Evolutionary conservation across 805 yeast species (phyloP), one percentile per base, ranked within the genome.

Genomic region (Ogataea ganodermae): DNA sequence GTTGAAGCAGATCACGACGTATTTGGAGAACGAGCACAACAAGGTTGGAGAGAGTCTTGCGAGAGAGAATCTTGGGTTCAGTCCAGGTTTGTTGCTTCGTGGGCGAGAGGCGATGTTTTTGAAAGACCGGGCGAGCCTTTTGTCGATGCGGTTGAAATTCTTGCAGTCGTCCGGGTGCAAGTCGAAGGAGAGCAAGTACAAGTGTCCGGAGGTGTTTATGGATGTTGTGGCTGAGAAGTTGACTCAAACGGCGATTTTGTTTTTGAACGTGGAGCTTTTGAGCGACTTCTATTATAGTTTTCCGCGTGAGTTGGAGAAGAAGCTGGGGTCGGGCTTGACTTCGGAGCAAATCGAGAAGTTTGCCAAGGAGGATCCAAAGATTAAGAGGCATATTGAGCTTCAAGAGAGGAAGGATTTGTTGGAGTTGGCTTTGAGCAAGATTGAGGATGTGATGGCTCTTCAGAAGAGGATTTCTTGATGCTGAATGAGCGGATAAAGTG

Each of bases 221-320:
- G 96, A 89, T 62, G 96, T 89, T 2, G 96, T 94, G 3, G 85
- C 94, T 43, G 91, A 89, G 52, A 94, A 94, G 66, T 71, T 94
- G 20, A 89, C 97, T 0, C 86, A 92, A 10, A 94, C 99, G 0
- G 94, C 99, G 0, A 94, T 94, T 3, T 68, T 94, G 51, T 94
- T 94, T 60, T 71, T 94, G 63, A 94, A 94, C 62, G 98, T 95
- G 46, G 99, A 94, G 67, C 72, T 94, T 46, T 72, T 94, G 52
- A 86, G 96, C 56, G 99, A 95, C 67, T 94, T 94, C 62, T 95
- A 92, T 64, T 94, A 95, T 67, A 89, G 90, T 58, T 92, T 94
- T 68, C 98, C 99, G 2, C 78, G 98, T 49, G 97, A 90, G 66
- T 74, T 94, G 52, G 99, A 94, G 65, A 74, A 74, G 43, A 81